Conservation (phyloP, 345 rosid species). For the Rhodamnia argentea region DNA sequence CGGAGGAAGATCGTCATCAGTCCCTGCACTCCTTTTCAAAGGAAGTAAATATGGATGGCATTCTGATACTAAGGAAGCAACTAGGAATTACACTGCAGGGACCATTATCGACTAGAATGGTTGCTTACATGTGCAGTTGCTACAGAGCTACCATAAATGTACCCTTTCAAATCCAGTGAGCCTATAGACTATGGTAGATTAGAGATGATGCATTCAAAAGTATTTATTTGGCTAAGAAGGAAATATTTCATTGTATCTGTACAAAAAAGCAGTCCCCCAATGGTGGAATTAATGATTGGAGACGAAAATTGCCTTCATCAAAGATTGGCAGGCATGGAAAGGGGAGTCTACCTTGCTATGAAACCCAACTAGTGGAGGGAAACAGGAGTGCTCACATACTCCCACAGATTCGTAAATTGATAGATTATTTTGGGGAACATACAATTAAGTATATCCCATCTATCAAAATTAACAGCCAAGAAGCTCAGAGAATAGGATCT, state of each 20-base stretch:
- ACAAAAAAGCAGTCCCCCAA: background rate
- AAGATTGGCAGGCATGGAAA: background rate
- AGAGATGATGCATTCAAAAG: background rate
- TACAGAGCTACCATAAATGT: background rate
- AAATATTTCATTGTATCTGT: background rate
- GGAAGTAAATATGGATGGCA: background rate
- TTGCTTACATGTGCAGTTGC: background rate
- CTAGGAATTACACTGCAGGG: background rate
- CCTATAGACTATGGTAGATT: background rate
- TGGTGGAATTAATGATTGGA: background rate
- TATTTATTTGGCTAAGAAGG: background rate
- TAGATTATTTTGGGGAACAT: background rate
- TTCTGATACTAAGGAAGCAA: background rate
- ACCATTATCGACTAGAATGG: background rate
- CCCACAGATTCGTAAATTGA: background rate
- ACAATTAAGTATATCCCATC: background rate
- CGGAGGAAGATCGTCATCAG: conserved; percentile 86
- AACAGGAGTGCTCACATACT: background rate
- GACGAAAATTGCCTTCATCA: background rate
- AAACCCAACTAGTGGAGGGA: background rate
- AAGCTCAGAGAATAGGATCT: background rate
- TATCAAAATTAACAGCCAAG: background rate
- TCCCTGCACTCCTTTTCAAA: conserved; percentile 36
- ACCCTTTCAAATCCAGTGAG: background rate
- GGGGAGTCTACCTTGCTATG: background rate